A percentile compares a stretch with the other conserved stretches of the same genome.
Evolutionary conservation across 2,329 filamentous ascomycete species (phyloP).

Genomic region (Microdochium nivale): DNA sequence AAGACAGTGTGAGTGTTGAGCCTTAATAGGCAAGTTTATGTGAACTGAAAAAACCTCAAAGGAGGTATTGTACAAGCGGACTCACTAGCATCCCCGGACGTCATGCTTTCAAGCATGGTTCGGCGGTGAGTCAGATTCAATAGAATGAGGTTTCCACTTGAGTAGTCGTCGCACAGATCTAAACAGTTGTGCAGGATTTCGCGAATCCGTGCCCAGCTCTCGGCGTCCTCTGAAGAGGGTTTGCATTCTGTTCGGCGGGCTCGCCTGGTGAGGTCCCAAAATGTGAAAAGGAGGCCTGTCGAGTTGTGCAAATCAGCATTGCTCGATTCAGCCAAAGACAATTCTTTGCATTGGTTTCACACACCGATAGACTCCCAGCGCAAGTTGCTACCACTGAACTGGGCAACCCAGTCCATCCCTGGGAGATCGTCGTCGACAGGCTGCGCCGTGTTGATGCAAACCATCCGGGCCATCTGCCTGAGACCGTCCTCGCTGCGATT

Average conservation of each 20-base stretch:
- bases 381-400: constrained; percentile 27
- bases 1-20: neutral
- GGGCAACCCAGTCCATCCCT: constrained; percentile 26
- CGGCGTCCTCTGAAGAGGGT: neutral
- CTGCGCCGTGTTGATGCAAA: constrained; percentile 28
- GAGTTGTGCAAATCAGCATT: too few species aligned
- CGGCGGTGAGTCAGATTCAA: constrained; percentile 6
- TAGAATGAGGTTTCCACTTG: neutral
- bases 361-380: constrained; percentile 34
- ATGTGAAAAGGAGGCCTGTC: constrained; percentile 19
- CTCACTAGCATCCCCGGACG: constrained; percentile 16
- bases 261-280: neutral
- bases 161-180: neutral
- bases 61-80: neutral
- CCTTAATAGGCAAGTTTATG: too few species aligned
- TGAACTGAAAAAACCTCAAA: too few species aligned
- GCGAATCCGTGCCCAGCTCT: constrained; percentile 7
- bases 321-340: neutral
- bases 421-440: constrained; percentile 23
- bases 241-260: neutral
- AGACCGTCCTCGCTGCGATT: constrained; percentile 18
- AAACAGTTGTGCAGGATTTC: neutral
- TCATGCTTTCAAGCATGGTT: constrained; percentile 9
- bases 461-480: constrained; percentile 22
- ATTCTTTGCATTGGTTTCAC: neutral